Conservation (phyloP, 805 yeast genomes). For the Candida maesae region DNA sequence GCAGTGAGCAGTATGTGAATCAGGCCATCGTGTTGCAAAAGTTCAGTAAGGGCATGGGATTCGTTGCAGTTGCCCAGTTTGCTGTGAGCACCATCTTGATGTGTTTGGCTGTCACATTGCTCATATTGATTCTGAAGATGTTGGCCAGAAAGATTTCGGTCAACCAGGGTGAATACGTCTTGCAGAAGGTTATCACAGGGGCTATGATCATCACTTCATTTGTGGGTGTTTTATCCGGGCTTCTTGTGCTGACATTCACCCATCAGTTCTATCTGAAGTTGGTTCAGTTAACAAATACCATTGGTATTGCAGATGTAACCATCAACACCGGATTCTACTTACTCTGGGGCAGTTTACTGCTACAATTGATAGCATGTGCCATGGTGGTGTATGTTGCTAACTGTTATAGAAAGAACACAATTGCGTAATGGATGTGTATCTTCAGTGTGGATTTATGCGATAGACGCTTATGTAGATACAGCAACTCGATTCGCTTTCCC, state of each 20-base stretch:
- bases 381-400: slow-evolving; percentile 21
- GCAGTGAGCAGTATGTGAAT: slow-evolving; percentile 17
- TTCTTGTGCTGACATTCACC: slow-evolving; percentile 24
- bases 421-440: neutral
- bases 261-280: slow-evolving; percentile 23
- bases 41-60: slow-evolving; percentile 26
- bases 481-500: too few species aligned
- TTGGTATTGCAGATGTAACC: slow-evolving; percentile 26
- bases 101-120: slow-evolving; percentile 1
- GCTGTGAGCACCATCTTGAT: slow-evolving; percentile 2
- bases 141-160: neutral
- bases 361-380: slow-evolving; percentile 6
- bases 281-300: slow-evolving; percentile 12
- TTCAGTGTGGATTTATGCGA: neutral
- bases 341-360: slow-evolving; percentile 19
- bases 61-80: slow-evolving; percentile 16
- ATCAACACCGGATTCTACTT: slow-evolving; percentile 19
- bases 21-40: slow-evolving; percentile 27
- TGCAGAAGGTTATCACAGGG: slow-evolving; percentile 10
- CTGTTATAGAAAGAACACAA: slow-evolving; percentile 16
- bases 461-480: too few species aligned
- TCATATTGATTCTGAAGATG: slow-evolving; percentile 5
- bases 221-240: slow-evolving; percentile 11
- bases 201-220: slow-evolving; percentile 15
- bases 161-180: neutral